Conservation (phyloP, 371 early-diverging fungal species). For the Rhizopus microsporus region DNA sequence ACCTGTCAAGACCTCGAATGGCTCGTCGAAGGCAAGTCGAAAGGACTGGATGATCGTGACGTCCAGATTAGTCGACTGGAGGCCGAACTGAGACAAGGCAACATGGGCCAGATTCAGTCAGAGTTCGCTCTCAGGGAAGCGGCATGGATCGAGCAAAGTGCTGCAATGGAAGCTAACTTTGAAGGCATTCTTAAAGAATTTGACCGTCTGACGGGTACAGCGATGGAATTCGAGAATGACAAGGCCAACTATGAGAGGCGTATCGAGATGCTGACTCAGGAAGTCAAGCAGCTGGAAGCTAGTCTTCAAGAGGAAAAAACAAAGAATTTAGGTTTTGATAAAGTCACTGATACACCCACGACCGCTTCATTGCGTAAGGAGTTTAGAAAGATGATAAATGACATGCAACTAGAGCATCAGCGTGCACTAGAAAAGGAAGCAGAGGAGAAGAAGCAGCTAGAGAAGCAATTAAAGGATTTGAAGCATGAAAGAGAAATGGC, state of each 20-base stretch:
- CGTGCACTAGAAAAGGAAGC: constrained; percentile 52
- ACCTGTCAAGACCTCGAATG: constrained; percentile 45
- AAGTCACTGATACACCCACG: constrained; percentile 37
- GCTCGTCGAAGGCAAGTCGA: constrained; percentile 40
- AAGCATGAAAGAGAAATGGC: constrained; percentile 57
- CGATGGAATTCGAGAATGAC: constrained; percentile 56
- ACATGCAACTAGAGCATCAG: constrained; percentile 59
- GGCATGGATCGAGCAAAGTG: constrained; percentile 44
- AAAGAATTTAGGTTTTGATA: constrained; percentile 25
- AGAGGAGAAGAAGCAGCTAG: constrained; percentile 54
- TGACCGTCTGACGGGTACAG: constrained; percentile 56
- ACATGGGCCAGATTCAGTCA: constrained; percentile 24
- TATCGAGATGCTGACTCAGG: constrained; percentile 34
- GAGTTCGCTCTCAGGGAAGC: constrained; percentile 42
- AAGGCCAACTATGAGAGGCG: constrained; percentile 46
- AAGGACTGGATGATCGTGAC: constrained; percentile 42
- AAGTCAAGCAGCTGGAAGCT: constrained; percentile 37
- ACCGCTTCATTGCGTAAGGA: constrained; percentile 63
- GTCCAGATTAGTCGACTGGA: constrained; percentile 38
- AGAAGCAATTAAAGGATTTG: constrained; percentile 52
- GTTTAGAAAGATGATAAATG: constrained; percentile 59
- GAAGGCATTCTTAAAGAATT: constrained; percentile 60
- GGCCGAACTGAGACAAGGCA: constrained; percentile 16
- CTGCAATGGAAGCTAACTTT: constrained; percentile 50
- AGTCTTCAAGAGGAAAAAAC: constrained; percentile 42